Base-by-base conservation (phyloP, 805 yeast species). In the Kuraishia floccosa region DNA sequence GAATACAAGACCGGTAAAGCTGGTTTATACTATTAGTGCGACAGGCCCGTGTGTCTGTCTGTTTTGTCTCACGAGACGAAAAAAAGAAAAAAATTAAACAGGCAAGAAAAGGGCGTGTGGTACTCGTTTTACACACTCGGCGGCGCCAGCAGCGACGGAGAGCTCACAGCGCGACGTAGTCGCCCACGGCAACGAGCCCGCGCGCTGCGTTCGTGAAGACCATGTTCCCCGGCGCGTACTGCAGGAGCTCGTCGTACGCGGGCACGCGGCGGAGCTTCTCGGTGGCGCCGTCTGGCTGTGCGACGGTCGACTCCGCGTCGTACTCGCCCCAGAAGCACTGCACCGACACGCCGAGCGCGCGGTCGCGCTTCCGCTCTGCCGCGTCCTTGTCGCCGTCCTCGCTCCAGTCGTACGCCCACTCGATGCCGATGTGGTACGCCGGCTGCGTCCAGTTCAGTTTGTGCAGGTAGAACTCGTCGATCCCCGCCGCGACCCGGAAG, bases 271-370 rank as follows among this genome's bases (percentile, higher is more conserved):
- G 52, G 18, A 40, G 39, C 30, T 52, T 28, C 29, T 17, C 32
- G 39, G 37, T 4, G 10, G 40, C 48, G 1, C 65, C 72, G 30
- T 57, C 64, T 12, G 53, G 50, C 2, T 59, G 65, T 27, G 59
- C 61, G 14, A 53, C 50, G n/a, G n/a, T n/a, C 6, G 56, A 45
- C 16, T 52, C 47, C 30, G 49, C 68, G 22, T 72, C 74, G 47
- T 72, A 71, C 40, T 85, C 93, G 6, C 84, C 81, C 87, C 89
- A 86, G 44, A 59, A 72, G 47, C 96, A 86, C 16, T 68, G 60
- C 6, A 85, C 64, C 6, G 58, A 50, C 1, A 85, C 64, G 6
- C 75, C 77, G 30, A 84, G 51, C 34, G 56, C 48, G 11, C 23
- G 31, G 14, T 24, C 31, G 3, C 18, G 28, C n/a, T 9, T 8